Base-by-base conservation (phyloP, 768 basidiomycete genomes). In the Leucosporidium creatinivorum region DNA sequence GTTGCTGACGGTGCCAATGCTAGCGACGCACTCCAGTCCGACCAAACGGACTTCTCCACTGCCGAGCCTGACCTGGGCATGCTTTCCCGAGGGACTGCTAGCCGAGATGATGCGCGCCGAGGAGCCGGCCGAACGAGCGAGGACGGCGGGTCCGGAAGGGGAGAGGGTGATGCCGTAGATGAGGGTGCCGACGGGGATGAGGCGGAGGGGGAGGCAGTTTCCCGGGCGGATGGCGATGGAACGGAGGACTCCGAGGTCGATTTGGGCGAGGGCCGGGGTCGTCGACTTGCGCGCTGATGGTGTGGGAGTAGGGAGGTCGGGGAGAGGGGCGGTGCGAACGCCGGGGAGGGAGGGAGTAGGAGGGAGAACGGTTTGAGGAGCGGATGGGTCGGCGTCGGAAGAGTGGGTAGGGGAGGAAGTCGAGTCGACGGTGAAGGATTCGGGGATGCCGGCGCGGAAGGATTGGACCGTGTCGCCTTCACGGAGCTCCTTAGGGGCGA, bases 21-120 rank as follows among this genome's bases (percentile, higher is more conserved):
- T 94, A 1, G 93, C 96, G 61, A 83, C 86, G 75, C 90, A 93
- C 39, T 77, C 78, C 48, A 86, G 83, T 68, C 89, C 79, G 61
- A 99, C 82, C 77, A 87, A 87, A 56, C 96, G 85, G 23, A 98
- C 86, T 81, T 99, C 96, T 21, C 96, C 96, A 71, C 88, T 91
- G 77, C 89, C 88, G 68, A 99, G 81, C 49, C 87, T 86, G 54
- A 99, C 87, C 66, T 90, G 89, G 25, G 85, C 83, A 78, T 91
- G 93, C 68, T 83, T 81, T 33, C 84, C 87, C 23, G 79, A 81
- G 49, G 85, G 86, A 67, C 88, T 87, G 70, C 62, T 66, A 33
- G 74, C 61, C 19, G 52, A 55, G 56, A 97, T 84, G 65, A 98
- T 83, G 72, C 88, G 87, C 0, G 85, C 96, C 67, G 84, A 89